These are phyloP conservation scores for Fusarium sororula DNA, from an alignment of 2,329 filamentous ascomycete species.

Conservation along the genomic window DNA sequence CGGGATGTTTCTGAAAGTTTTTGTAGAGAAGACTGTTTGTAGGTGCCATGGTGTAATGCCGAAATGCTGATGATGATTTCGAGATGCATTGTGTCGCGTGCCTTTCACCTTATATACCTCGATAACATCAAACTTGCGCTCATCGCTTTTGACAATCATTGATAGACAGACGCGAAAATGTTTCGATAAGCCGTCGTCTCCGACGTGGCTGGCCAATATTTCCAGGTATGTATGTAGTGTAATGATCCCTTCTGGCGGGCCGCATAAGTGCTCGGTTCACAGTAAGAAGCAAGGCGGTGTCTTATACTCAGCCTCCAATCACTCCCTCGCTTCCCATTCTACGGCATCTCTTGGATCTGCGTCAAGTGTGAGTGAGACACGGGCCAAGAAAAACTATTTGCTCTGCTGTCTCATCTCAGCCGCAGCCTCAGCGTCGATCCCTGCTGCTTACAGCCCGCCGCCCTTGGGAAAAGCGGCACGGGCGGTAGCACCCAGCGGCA, in stretches of 20 bases:
- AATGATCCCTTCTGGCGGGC: not conserved
- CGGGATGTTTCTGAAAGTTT: slow-evolving; percentile 37
- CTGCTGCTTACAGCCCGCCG: not conserved
- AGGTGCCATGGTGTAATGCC: slow-evolving; percentile 15
- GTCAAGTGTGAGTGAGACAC: not conserved
- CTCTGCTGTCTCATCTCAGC: slow-evolving; percentile 11
- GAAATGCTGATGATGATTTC: not conserved
- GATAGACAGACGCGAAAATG: not conserved
- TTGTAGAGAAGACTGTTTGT: slow-evolving; percentile 39
- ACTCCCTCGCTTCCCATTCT: not conserved
- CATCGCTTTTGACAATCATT: not conserved
- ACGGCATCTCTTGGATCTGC: not conserved
- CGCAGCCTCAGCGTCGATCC: not conserved
- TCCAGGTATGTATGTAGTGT: not conserved
- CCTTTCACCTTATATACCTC: slow-evolving; percentile 11
- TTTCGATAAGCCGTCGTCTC: not conserved
- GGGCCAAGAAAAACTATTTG: not conserved
- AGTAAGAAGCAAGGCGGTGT: not conserved
- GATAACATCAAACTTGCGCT: not conserved
- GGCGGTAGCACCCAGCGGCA: not conserved
- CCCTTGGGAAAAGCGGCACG: not conserved
- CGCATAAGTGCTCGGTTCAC: not conserved
- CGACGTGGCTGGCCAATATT: not conserved
- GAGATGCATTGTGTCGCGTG: not conserved
- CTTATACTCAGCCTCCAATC: not conserved